Conservation (phyloP, 495 filamentous ascomycete genomes). For the Platismatia glauca region DNA sequence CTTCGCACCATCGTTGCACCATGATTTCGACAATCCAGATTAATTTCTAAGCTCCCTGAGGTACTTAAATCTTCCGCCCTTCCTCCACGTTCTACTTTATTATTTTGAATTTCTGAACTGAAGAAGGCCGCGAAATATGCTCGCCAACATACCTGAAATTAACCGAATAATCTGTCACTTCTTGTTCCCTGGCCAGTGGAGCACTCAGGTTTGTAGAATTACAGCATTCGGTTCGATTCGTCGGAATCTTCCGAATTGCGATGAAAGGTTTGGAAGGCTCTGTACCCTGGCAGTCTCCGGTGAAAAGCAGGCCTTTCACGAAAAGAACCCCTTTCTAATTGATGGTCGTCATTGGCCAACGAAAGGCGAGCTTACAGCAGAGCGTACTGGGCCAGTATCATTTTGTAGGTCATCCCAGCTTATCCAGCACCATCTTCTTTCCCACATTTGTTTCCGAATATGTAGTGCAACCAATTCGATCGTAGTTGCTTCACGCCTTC, state of each 20-base stretch:
- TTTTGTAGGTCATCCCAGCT: neutral
- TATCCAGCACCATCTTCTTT: neutral
- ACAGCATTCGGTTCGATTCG: neutral
- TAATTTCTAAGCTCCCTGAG: too few species aligned
- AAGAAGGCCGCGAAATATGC: neutral
- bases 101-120: neutral
- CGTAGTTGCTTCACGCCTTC: conserved; percentile 61
- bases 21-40: too few species aligned
- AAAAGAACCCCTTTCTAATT: neutral
- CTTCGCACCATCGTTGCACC: too few species aligned
- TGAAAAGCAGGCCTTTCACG: neutral
- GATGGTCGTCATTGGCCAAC: neutral
- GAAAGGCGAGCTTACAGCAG: neutral
- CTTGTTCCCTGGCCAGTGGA: neutral
- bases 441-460: conserved; percentile 45
- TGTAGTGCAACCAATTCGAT: conserved; percentile 72
- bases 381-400: neutral
- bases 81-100: neutral
- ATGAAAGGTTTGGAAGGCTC: neutral
- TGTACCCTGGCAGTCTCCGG: too few species aligned
- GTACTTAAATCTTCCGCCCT: neutral
- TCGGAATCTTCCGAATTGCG: neutral
- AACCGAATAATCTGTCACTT: neutral
- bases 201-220: neutral
- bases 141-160: neutral